These are phyloP conservation scores for Leucosporidium yakuticum DNA, from an alignment of 768 basidiomycete species.

Conservation along the genomic window DNA sequence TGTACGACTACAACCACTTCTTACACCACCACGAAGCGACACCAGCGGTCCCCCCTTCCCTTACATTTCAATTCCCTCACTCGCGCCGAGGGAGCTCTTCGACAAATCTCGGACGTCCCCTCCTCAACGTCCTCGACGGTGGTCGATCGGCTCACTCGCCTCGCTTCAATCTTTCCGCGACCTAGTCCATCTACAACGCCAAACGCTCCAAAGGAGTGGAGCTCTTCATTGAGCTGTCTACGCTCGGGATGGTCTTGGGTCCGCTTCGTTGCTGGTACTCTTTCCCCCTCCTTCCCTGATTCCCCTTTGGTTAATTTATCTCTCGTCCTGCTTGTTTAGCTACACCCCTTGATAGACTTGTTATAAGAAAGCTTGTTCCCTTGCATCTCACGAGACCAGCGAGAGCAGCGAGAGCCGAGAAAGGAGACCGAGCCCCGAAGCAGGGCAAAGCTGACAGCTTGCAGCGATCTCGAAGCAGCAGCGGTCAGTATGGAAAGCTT, in stretches of 20 bases:
- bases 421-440: no score
- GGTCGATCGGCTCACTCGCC: constrained; percentile 1
- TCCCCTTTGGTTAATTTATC: neutral
- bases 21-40: no score
- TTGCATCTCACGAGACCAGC: neutral
- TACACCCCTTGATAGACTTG: neutral
- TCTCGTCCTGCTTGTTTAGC: neutral
- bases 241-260: no score
- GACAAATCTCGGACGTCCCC: neutral
- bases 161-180: neutral
- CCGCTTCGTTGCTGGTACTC: neutral
- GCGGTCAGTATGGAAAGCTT: no score
- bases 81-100: neutral
- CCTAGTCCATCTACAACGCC: no score
- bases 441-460: no score
- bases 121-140: neutral
- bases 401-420: neutral
- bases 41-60: no score
- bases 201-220: no score
- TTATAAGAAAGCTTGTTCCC: neutral
- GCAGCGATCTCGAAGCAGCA: no score
- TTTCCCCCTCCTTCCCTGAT: neutral
- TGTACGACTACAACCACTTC: no score
- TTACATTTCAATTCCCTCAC: neutral
- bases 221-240: no score